phyloP scores from a whole-genome alignment of 2,329 filamentous ascomycete genomes.

The Endothia cerciana region DNA sequence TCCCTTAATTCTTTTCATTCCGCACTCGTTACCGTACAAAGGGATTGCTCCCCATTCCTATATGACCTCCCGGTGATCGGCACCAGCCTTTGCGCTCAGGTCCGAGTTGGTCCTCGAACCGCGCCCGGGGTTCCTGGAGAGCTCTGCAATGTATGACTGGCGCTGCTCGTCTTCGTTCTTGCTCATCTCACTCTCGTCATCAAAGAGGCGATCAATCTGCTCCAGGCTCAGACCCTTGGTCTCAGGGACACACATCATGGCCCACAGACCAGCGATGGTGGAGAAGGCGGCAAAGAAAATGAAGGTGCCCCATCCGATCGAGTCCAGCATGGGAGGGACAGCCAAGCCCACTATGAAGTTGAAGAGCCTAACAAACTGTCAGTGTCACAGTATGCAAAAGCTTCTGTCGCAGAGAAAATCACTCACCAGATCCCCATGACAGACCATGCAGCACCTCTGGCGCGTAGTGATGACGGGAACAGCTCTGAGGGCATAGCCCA shows the following conservation, averaged over 20 bases:
- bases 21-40: no score
- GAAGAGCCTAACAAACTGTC: no score
- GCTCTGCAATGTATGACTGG: neutral
- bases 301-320: conserved; percentile 40
- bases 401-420: conserved; percentile 27
- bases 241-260: conserved; percentile 36
- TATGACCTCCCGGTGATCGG: neutral
- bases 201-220: neutral
- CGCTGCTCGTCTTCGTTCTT: neutral
- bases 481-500: conserved; percentile 39
- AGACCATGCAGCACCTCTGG: conserved; percentile 46
- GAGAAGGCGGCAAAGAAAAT: conserved; percentile 36
- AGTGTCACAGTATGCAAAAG: conserved; percentile 25
- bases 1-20: no score
- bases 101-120: neutral
- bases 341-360: conserved; percentile 35
- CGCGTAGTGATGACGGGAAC: conserved; percentile 32
- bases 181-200: neutral
- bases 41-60: neutral
- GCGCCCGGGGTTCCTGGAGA: neutral
- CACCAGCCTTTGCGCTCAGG: neutral
- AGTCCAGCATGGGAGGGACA: conserved; percentile 32
- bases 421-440: conserved; percentile 37
- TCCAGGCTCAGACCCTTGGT: neutral
- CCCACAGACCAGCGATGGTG: conserved; percentile 23